Base-by-base conservation (phyloP, 148 eudicot species). In the Pharnaceum exiguum region DNA sequence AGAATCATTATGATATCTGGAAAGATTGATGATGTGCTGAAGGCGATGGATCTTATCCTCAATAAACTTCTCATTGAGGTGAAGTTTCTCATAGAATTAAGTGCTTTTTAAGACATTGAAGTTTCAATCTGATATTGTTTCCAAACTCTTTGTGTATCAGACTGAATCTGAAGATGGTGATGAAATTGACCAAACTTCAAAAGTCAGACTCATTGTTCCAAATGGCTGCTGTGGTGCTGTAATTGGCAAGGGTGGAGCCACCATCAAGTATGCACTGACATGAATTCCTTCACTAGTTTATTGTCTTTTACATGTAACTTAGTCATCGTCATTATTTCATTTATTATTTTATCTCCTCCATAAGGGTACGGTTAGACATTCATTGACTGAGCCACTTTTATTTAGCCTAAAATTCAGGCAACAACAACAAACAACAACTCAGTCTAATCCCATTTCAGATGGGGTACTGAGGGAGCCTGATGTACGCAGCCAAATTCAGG, bases 141-240 rank as follows among this genome's bases (percentile, higher is more conserved):
- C 6, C 45, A 31, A 9, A 27, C 51, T 22, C 53, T 55, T 67
- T 69, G 52, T 65, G 70, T 13, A 30, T 35, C 65, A 89, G 96
- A 78, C 82, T 66, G 85, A 73, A 47, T 78, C 71, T 58, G 99
- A 83, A 72, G 89, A 81, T 38, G 95, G 73, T 47, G 83, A 74
- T 55, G 85, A 87, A 22, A 71, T 27, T 55, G 88, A 81, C 26
- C 82, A 79, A 67, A 81, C 74, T 57, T 66, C 84, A 30, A 88
- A 78, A 78, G 75, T 86, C 60, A 78, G 85, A 73, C 64, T 93
- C 30, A 68, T 93, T 68, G 96, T 89, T 60, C 96, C 99, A 48
- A 93, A 89, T 71, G 81, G 83, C 77, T 85, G 86, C 54, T 93
- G 99, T 55, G 99, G 99, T 69, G 99, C 96, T 71, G 79, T 93